These are phyloP conservation scores for Microbotryum silenes-acaulis DNA, from an alignment of 1,284 basidiomycete genomes.

Conservation along the genomic window DNA sequence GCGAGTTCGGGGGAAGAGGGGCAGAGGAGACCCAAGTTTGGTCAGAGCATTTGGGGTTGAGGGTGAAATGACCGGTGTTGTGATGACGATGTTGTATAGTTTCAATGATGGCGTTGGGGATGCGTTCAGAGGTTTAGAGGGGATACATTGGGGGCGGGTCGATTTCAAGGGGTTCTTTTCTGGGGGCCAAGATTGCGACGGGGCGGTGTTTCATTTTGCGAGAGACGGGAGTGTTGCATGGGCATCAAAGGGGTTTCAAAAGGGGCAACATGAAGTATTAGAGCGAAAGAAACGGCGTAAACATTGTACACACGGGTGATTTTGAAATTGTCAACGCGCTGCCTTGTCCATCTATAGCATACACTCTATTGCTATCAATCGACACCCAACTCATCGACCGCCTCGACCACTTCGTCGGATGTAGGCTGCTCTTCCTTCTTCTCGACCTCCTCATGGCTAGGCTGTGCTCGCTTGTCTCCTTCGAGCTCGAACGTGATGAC, in stretches of 20 bases:
- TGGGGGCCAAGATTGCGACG: too few species aligned
- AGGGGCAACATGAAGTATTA: not conserved
- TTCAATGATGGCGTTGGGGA: not conserved
- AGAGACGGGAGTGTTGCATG: too few species aligned
- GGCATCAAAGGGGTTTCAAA: not conserved
- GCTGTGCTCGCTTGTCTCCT: slow-evolving; percentile 4
- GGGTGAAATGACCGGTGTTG: too few species aligned
- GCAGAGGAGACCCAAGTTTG: slow-evolving; percentile 8
- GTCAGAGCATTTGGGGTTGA: slow-evolving; percentile 13
- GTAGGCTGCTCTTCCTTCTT: not conserved
- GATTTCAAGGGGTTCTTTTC: too few species aligned
- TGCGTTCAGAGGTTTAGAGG: not conserved
- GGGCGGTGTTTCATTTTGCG: too few species aligned
- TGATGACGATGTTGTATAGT: not conserved
- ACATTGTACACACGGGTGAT: not conserved
- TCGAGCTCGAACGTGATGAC: slow-evolving; percentile 27
- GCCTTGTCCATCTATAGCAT: not conserved
- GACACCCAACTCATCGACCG: slow-evolving; percentile 3
- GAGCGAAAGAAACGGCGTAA: too few species aligned
- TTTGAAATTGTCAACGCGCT: not conserved
- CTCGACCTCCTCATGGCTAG: not conserved
- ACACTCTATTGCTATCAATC: not conserved
- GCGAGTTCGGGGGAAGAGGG: slow-evolving; percentile 10
- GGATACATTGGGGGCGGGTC: not conserved
- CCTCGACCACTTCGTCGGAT: not conserved